Conservation (phyloP, 2,329 filamentous ascomycete species). For the Neopestalotiopsis rosae region DNA sequence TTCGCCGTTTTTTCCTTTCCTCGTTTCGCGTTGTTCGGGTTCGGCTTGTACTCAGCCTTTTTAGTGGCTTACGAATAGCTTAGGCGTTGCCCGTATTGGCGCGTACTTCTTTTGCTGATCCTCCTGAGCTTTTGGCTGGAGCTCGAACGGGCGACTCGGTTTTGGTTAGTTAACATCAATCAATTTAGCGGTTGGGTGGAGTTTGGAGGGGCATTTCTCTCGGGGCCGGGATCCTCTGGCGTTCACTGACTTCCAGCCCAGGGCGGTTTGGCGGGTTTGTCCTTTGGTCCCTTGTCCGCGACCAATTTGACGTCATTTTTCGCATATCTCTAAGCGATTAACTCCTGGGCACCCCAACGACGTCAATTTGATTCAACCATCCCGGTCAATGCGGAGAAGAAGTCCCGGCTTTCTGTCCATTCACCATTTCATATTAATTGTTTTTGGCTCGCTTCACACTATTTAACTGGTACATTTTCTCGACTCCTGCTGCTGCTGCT, state of each 20-base stretch:
- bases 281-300: neutral
- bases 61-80: neutral
- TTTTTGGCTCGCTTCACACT: neutral
- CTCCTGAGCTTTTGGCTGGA: neutral
- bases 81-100: no score
- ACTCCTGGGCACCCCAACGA: neutral
- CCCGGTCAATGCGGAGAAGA: neutral
- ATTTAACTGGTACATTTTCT: neutral
- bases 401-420: neutral
- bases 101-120: neutral
- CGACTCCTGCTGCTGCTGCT: neutral
- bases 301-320: neutral
- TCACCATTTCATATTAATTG: neutral
- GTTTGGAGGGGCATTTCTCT: neutral
- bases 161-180: neutral
- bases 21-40: neutral
- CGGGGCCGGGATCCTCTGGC: no score
- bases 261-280: neutral
- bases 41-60: neutral
- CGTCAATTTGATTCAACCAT: neutral
- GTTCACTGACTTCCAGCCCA: neutral
- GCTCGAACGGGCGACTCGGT: neutral
- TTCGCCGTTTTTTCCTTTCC: neutral
- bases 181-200: no score
- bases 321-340: slow-evolving; percentile 1